Percentiles rank a stretch among this genome's conserved stretches.
Conservation (phyloP, 805 yeast genomes). For the Alloascoidea africana region DNA sequence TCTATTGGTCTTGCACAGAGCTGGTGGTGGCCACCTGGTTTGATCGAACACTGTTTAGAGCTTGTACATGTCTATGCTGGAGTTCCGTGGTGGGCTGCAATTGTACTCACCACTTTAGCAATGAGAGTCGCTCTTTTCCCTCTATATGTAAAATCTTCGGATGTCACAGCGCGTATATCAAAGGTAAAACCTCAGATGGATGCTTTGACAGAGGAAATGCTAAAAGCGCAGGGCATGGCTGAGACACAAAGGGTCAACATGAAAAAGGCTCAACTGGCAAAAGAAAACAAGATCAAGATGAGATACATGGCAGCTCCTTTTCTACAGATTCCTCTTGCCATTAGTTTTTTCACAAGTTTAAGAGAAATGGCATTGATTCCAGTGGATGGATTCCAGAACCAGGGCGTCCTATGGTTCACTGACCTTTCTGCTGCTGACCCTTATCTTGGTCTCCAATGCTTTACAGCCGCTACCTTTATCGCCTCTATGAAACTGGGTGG, state of each 20-base stretch:
- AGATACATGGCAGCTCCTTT: slow-evolving; percentile 63
- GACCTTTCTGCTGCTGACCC: slow-evolving; percentile 81
- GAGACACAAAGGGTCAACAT: no score
- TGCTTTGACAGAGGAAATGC: slow-evolving; percentile 28
- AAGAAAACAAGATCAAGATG: slow-evolving; percentile 42
- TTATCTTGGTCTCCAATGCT: slow-evolving; percentile 69
- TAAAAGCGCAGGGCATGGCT: slow-evolving; percentile 22
- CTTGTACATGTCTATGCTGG: slow-evolving; percentile 73
- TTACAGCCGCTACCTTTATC: slow-evolving; percentile 67
- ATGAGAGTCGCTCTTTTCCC: slow-evolving; percentile 66
- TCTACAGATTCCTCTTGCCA: slow-evolving; percentile 62
- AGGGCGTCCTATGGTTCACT: slow-evolving; percentile 76
- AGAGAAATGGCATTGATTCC: slow-evolving; percentile 75
- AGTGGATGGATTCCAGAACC: slow-evolving; percentile 63
- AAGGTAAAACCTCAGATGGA: slow-evolving; percentile 59
- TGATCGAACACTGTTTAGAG: slow-evolving; percentile 69
- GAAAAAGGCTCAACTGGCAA: slow-evolving; percentile 38
- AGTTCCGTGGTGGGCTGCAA: slow-evolving; percentile 95
- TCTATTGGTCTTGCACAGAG: slow-evolving; percentile 79
- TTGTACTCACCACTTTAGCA: slow-evolving; percentile 55
- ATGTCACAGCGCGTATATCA: slow-evolving; percentile 64
- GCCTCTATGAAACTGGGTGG: slow-evolving; percentile 76
- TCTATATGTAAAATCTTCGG: slow-evolving; percentile 64
- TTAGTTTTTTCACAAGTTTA: slow-evolving; percentile 80
- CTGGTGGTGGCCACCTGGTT: slow-evolving; percentile 77